Evolutionary conservation across 163 green algal genomes (phyloP).

Genomic region (Scenedesmus sp.): DNA sequence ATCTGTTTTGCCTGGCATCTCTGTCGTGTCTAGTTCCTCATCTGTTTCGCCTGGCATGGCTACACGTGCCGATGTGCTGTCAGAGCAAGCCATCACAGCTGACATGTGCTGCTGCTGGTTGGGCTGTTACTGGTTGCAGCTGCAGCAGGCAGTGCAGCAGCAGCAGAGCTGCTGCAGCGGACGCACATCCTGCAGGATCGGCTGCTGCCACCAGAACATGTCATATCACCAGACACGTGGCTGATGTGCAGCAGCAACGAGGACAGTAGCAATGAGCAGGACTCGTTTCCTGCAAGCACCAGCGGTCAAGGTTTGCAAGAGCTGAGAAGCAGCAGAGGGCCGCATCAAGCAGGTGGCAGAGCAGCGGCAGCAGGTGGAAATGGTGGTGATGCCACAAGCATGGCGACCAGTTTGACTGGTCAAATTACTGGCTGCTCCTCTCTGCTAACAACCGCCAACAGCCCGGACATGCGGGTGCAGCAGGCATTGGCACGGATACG

Average conservation of each 20-base stretch:
- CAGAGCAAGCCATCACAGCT: neutral
- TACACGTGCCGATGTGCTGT: neutral
- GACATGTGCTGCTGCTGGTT: neutral
- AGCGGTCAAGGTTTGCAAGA: neutral
- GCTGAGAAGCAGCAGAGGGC: neutral
- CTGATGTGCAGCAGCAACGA: constrained; percentile 3
- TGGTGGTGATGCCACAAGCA: neutral
- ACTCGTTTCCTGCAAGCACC: neutral
- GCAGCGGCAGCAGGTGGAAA: neutral
- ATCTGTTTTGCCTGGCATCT: neutral
- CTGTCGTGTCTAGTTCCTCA: too few relatives aligned
- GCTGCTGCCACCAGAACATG: constrained; percentile 24
- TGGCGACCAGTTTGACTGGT: neutral
- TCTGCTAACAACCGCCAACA: constrained; percentile 10
- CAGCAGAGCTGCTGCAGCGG: constrained; percentile 18
- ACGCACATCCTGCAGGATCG: neutral
- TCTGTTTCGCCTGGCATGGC: neutral
- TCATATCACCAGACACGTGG: neutral
- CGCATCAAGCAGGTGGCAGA: neutral
- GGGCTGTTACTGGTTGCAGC: neutral
- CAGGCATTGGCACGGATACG: neutral
- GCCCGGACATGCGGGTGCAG: constrained; percentile 1
- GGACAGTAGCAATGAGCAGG: neutral
- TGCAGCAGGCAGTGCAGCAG: constrained; percentile 14
- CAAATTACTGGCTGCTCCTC: neutral